phyloP scores from a whole-genome alignment of 2,329 filamentous ascomycete species.

The Talaromyces albobiverticillius region DNA sequence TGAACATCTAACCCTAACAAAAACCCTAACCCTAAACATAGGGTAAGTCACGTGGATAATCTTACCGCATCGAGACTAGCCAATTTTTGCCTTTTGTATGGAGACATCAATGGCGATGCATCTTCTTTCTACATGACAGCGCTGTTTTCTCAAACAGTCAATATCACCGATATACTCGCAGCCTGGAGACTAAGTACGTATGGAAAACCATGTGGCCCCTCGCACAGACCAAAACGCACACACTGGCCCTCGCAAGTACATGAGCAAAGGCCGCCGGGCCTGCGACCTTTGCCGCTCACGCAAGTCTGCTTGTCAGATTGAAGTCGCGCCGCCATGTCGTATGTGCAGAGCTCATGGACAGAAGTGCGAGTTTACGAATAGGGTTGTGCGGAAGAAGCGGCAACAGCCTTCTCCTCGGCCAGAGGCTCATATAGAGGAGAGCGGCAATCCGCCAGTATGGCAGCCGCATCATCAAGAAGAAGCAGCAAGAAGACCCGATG shows the following conservation, averaged over 20 bases:
- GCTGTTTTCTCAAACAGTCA: too few relatives aligned
- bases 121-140: too few relatives aligned
- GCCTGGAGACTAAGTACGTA: background rate
- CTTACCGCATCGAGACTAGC: too few relatives aligned
- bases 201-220: background rate
- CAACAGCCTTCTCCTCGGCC: background rate
- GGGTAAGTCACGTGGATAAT: too few relatives aligned
- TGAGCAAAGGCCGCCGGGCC: conserved; percentile 10
- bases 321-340: conserved; percentile 10
- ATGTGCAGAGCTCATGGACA: conserved; percentile 11
- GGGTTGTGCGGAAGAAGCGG: conserved; percentile 5
- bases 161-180: too few relatives aligned
- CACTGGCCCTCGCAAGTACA: conserved; percentile 7
- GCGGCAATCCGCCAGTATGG: background rate
- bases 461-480: too few relatives aligned
- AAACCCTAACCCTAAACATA: too few relatives aligned
- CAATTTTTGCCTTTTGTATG: too few relatives aligned
- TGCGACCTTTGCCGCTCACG: conserved; percentile 11
- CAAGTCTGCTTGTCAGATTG: conserved; percentile 11
- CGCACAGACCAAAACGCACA: background rate
- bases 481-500: background rate
- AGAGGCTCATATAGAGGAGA: background rate
- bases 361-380: conserved; percentile 5
- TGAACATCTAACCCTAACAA: too few relatives aligned
- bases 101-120: too few relatives aligned